Percentiles rank a stretch among this genome's conserved stretches.
Evolutionary conservation across 2,329 filamentous ascomycete species (phyloP).

Genomic region (Davidsoniella virescens): DNA sequence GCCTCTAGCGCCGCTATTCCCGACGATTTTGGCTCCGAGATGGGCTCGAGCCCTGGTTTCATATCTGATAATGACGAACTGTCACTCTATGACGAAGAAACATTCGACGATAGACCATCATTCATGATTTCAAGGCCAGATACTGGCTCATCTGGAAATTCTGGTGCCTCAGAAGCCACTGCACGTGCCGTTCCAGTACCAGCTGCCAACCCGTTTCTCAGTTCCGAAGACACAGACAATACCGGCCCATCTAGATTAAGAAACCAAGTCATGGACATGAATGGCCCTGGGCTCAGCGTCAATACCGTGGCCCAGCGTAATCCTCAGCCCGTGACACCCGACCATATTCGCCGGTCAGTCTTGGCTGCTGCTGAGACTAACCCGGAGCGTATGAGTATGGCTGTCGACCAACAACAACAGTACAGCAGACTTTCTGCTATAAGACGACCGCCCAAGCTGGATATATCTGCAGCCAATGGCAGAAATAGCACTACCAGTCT

Average conservation of each 20-base stretch:
- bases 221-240: neutral
- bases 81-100: conserved; percentile 1
- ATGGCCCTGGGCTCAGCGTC: neutral
- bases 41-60: conserved; percentile 6
- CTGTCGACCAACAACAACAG: conserved; percentile 14
- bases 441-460: conserved; percentile 53
- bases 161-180: conserved; percentile 1
- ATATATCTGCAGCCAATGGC: conserved; percentile 69
- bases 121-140: conserved; percentile 5
- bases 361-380: conserved; percentile 32
- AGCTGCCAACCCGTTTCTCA: conserved; percentile 6
- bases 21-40: conserved; percentile 38
- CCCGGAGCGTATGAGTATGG: conserved; percentile 12
- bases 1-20: conserved; percentile 61
- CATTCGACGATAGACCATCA: conserved; percentile 6
- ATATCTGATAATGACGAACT: conserved; percentile 7
- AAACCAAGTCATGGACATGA: no score
- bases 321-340: conserved; percentile 16
- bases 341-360: conserved; percentile 34
- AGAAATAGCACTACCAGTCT: conserved; percentile 84
- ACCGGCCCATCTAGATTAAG: neutral
- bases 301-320: conserved; percentile 2
- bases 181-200: neutral
- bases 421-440: conserved; percentile 38
- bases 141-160: neutral